Evolutionary conservation across 345 rosid genomes (phyloP).

Genomic region (Excoecaria cochinchinensis): DNA sequence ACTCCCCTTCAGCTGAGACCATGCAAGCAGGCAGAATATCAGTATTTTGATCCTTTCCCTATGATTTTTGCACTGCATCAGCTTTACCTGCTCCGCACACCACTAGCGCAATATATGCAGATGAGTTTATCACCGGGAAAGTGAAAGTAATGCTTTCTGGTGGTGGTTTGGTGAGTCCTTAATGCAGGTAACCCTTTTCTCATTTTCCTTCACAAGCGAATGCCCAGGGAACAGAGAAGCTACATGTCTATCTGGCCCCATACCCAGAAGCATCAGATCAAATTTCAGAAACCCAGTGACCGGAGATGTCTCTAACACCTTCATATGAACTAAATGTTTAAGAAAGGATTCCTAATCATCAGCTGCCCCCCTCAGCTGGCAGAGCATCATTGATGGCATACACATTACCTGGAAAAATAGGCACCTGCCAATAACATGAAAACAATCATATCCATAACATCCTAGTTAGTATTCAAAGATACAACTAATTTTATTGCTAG

Average conservation of each 20-base stretch:
- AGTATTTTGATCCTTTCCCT: constrained; percentile 38
- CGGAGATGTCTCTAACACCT: constrained; percentile 29
- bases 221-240: constrained; percentile 87
- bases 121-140: constrained; percentile 79
- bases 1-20: constrained; percentile 73
- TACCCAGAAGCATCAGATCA: constrained; percentile 81
- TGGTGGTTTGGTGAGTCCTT: constrained; percentile 73
- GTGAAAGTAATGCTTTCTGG: constrained; percentile 79
- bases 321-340: constrained; percentile 48
- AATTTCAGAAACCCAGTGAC: constrained; percentile 67
- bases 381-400: constrained; percentile 75
- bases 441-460: no score
- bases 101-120: constrained; percentile 67
- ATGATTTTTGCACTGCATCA: constrained; percentile 49
- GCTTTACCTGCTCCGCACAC: constrained; percentile 70
- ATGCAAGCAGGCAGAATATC: constrained; percentile 54
- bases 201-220: constrained; percentile 53
- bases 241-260: constrained; percentile 91
- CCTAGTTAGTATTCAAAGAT: no score
- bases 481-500: no score
- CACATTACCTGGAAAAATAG: constrained; percentile 63
- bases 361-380: constrained; percentile 78
- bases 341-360: constrained; percentile 79
- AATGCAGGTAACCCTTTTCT: constrained; percentile 74
- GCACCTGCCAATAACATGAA: constrained; percentile 40